phyloP scores from a whole-genome alignment of 1,284 basidiomycete species.

The Ceratobasidium sp. region DNA sequence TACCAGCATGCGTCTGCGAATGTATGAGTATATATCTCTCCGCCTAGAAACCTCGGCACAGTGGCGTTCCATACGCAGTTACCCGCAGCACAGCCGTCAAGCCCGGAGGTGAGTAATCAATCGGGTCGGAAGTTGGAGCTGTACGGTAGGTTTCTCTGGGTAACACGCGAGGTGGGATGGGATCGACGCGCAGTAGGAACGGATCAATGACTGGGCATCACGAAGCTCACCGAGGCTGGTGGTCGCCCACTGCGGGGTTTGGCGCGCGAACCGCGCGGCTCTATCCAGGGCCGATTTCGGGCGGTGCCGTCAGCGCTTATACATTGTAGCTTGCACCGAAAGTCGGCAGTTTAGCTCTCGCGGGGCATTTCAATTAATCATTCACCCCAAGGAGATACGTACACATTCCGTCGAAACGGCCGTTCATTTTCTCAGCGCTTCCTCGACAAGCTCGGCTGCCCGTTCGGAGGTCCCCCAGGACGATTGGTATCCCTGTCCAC shows the following conservation, averaged over 20 bases:
- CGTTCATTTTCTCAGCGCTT: slow-evolving; percentile 11
- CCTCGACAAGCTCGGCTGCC: slow-evolving; percentile 64
- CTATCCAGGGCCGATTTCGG: not conserved
- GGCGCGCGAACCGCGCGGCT: not conserved
- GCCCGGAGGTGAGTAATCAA: not conserved
- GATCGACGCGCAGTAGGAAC: not conserved
- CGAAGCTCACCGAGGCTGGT: not conserved
- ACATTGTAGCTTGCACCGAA: too few relatives aligned
- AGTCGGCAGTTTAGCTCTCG: too few relatives aligned
- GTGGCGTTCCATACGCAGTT: slow-evolving; percentile 2
- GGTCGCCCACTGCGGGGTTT: not conserved
- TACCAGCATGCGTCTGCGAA: not conserved
- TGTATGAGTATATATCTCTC: not conserved
- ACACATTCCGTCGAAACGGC: not conserved
- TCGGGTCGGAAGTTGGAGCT: not conserved
- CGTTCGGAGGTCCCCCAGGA: slow-evolving; percentile 75
- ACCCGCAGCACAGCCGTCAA: not conserved
- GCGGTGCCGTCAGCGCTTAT: too few relatives aligned
- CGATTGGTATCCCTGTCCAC: slow-evolving; percentile 75
- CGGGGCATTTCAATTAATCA: not conserved
- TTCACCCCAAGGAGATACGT: not conserved
- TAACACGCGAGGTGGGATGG: not conserved
- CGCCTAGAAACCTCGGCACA: not conserved
- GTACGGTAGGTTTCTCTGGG: not conserved
- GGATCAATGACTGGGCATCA: not conserved